phyloP scores from a whole-genome alignment of 1,139 yeast genomes.

The Suhomyces taliae region DNA sequence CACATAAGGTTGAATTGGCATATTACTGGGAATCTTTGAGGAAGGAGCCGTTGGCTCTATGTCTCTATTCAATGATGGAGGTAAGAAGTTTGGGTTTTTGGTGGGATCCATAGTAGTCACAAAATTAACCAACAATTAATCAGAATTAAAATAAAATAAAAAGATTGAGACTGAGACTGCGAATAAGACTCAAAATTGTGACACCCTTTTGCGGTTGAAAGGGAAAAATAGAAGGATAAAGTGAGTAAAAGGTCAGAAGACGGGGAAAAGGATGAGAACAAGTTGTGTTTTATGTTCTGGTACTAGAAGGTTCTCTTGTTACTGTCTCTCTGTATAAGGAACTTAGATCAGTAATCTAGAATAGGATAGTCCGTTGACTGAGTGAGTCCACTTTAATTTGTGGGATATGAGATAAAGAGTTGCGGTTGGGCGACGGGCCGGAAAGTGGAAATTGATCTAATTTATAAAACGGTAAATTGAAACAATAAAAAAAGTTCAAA shows the following conservation, averaged over 20 bases:
- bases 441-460: neutral
- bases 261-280: too few relatives aligned
- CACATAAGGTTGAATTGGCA: conserved; percentile 73
- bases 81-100: conserved; percentile 73
- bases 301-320: too few relatives aligned
- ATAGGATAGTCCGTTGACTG: too few relatives aligned
- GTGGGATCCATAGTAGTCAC: conserved; percentile 65
- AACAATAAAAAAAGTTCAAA: neutral
- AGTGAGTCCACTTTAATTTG: neutral
- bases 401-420: neutral
- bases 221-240: too few relatives aligned
- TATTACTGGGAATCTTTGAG: conserved; percentile 69
- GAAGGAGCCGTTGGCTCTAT: conserved; percentile 72
- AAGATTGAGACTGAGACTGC: too few relatives aligned
- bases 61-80: conserved; percentile 62
- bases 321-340: too few relatives aligned
- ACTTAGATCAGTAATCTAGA: too few relatives aligned
- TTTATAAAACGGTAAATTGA: neutral
- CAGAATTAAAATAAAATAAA: neutral
- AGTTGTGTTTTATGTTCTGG: too few relatives aligned
- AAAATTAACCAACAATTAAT: neutral
- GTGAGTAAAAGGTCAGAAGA: too few relatives aligned
- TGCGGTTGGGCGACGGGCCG: neutral
- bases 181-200: too few relatives aligned
- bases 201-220: too few relatives aligned